A percentile compares a stretch with the other conserved stretches of the same genome.
Evolutionary conservation across 2,329 filamentous ascomycete species (phyloP).

Genomic region (Ramularia endophylla): DNA sequence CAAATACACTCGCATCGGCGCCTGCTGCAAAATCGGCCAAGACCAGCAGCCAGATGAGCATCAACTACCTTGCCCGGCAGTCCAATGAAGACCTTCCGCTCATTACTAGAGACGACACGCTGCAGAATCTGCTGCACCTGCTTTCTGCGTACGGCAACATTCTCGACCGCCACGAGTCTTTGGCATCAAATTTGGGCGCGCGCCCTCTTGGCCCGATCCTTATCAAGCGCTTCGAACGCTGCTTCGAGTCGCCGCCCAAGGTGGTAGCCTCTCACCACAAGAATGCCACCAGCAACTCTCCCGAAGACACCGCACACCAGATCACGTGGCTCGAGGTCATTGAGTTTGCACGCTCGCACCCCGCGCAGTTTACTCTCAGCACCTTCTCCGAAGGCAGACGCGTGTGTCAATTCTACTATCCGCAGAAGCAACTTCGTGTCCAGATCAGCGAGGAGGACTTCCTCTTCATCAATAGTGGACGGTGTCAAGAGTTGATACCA

Average conservation of each 20-base stretch:
- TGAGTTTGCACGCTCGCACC: constrained; percentile 73
- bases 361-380: constrained; percentile 68
- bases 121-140: constrained; percentile 65
- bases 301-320: constrained; percentile 33
- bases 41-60: constrained; percentile 54
- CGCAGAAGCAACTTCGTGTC: constrained; percentile 69
- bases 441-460: constrained; percentile 88
- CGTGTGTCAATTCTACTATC: constrained; percentile 67
- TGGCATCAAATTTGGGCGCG: constrained; percentile 78
- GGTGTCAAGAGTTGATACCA: constrained; percentile 74
- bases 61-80: constrained; percentile 62
- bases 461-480: constrained; percentile 74
- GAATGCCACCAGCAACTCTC: constrained; percentile 35
- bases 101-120: constrained; percentile 60
- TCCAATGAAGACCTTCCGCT: constrained; percentile 57
- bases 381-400: constrained; percentile 62
- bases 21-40: constrained; percentile 37
- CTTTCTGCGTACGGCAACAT: constrained; percentile 80
- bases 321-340: constrained; percentile 83
- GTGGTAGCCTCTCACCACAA: constrained; percentile 53
- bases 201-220: constrained; percentile 76
- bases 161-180: constrained; percentile 76
- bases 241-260: constrained; percentile 76
- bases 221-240: constrained; percentile 76
- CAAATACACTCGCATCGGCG: constrained; percentile 11